Percentiles rank a stretch among this genome's conserved stretches.
Conservation (phyloP, 1,139 yeast species). For the Saccharomyces hybrid region DNA sequence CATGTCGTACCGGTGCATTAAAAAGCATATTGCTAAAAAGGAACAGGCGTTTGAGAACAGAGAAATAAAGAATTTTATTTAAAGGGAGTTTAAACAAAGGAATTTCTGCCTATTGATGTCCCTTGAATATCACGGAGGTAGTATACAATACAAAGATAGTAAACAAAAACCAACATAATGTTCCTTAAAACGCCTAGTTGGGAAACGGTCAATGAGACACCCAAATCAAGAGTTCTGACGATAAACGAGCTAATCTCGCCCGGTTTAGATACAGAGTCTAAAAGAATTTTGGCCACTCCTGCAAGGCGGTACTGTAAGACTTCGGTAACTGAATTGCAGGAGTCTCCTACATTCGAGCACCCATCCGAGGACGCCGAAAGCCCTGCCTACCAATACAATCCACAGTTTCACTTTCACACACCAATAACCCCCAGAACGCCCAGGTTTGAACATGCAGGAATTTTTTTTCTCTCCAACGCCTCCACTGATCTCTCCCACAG, state of each 20-base stretch:
- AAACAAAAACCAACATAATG: neutral
- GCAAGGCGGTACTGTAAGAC: neutral
- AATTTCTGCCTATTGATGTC: neutral
- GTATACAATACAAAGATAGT: neutral
- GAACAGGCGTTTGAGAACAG: neutral
- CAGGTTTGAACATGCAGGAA: slow-evolving; percentile 25
- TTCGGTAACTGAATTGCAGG: neutral
- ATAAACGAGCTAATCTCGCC: neutral
- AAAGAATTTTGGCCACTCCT: neutral
- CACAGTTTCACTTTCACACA: neutral
- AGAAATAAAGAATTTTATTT: neutral
- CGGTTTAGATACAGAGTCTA: neutral
- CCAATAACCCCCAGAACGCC: slow-evolving; percentile 33
- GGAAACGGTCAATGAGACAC: neutral
- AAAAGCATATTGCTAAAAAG: neutral
- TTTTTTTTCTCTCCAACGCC: slow-evolving; percentile 29
- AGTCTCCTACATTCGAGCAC: neutral
- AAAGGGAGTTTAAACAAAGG: neutral
- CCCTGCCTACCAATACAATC: neutral
- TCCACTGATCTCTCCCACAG: slow-evolving; percentile 35
- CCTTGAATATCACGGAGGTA: neutral
- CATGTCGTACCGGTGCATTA: neutral
- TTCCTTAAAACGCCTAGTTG: neutral
- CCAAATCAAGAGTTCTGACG: neutral
- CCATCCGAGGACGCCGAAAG: neutral